Evolutionary conservation across 371 early-diverging fungal genomes (phyloP).

Genomic region (Fennellomyces sp.): DNA sequence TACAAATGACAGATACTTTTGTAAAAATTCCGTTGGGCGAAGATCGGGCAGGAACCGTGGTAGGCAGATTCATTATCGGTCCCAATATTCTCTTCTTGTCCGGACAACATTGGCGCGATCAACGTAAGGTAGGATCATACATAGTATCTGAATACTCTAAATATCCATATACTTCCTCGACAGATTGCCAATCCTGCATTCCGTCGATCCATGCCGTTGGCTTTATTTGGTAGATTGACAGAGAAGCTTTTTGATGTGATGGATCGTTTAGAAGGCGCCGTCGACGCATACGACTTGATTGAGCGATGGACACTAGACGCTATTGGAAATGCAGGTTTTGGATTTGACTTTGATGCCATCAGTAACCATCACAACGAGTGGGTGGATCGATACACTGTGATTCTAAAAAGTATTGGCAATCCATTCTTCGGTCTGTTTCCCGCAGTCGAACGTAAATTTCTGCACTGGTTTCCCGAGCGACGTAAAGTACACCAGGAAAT

Average conservation of each 20-base stretch:
- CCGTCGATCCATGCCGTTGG: conserved; percentile 37
- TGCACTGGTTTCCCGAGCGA: conserved; percentile 27
- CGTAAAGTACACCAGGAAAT: conserved; percentile 27
- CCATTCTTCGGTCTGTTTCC: conserved; percentile 50
- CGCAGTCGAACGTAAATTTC: conserved; percentile 32
- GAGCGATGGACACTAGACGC: conserved; percentile 38
- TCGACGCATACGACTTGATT: conserved; percentile 21
- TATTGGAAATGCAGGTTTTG: conserved; percentile 39
- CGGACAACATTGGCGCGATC: conserved; percentile 26
- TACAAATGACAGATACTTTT: conserved; percentile 24
- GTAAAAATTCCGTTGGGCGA: conserved; percentile 12
- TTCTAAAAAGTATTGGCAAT: conserved; percentile 13
- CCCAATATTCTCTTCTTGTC: conserved; percentile 23
- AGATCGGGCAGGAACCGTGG: conserved; percentile 2
- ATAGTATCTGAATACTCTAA: too few species aligned
- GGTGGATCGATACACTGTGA: conserved; percentile 11
- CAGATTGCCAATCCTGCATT: conserved; percentile 45
- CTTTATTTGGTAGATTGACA: conserved; percentile 26
- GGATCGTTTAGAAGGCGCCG: not conserved
- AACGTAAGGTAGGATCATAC: conserved; percentile 32
- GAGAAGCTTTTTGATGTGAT: conserved; percentile 18
- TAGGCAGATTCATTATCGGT: conserved; percentile 15
- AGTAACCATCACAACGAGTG: conserved; percentile 8
- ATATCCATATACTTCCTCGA: not conserved
- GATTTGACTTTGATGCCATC: conserved; percentile 21